Base-by-base conservation (phyloP, 345 rosid genomes). In the Limnanthes douglasii region DNA sequence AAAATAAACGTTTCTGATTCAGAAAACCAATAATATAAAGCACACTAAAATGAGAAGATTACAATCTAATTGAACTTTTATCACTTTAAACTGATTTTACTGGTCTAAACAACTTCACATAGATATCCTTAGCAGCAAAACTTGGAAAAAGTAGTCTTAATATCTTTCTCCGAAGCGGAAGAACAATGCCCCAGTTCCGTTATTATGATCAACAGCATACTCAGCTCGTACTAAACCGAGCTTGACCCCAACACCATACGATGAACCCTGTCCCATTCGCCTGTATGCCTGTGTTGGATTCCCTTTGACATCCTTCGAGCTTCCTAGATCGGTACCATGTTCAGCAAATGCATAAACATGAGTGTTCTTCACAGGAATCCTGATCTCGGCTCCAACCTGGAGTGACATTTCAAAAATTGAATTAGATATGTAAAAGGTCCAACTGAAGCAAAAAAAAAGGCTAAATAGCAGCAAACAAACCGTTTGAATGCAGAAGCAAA, bases 301-400 rank as follows among this genome's bases (percentile, higher is more conserved):
- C 18, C 98, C 98, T 55, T 90, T 90, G 42, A 90, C 94, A 43
- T 80, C 92, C 66, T 90, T 84, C 2, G 96, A 90, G 50, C 72
- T 72, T 59, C 98, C 98, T 37, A 84, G 65, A 57, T 90, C 96
- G 20, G 69, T 90, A 39, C 98, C 98, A 44, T 90, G 98, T 64
- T 90, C 96, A 6, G 73, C 94, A 67, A 90, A 90, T 10, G 80
- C 78, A 43, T 80, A 90, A 2, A 75, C 59, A 9, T 84, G 88
- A 0, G 96, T 90, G 51, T 69, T 85, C 54, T 56, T 75, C 57
- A 90, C 86, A 8, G 99, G 96, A 31, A 85, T 26, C 50, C 94
- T 69, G 36, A 84, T 58, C 73, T 90, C 96, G 32, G 96, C 99
- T 48, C 94, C 96, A 11, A 92, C 76, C 99, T 85, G 64, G n/a